A percentile compares a stretch with the other conserved stretches of the same genome.
Conservation (phyloP, 169 alveolate genomes). For the Eimeria zaria region DNA sequence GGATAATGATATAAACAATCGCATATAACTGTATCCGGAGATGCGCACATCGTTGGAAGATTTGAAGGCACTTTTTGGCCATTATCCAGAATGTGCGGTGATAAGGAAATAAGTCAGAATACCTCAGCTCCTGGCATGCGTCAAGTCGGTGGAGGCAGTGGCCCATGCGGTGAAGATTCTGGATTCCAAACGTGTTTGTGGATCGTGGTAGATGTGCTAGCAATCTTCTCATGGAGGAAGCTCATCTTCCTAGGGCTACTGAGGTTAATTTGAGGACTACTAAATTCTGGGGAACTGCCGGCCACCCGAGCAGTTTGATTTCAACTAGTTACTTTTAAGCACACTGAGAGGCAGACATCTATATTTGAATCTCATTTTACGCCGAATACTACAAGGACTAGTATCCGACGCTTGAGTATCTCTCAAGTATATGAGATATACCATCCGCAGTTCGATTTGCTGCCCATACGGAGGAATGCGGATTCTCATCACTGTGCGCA, state of each 20-base stretch:
- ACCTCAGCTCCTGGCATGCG: neutral
- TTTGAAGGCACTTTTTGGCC: neutral
- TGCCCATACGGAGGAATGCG: neutral
- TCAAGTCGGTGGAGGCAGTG: neutral
- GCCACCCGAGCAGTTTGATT: too few species aligned
- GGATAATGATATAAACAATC: neutral
- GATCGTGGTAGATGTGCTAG: too few species aligned
- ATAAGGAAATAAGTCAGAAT: neutral
- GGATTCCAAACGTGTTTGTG: neutral
- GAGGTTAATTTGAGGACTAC: too few species aligned
- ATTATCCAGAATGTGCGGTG: neutral
- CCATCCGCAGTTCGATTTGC: neutral
- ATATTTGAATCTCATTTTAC: neutral
- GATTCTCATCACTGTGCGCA: neutral
- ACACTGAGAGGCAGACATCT: neutral
- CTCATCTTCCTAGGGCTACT: too few species aligned
- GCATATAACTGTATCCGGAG: neutral
- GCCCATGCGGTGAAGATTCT: neutral
- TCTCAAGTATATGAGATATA: neutral
- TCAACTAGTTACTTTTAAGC: too few species aligned
- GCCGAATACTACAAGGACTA: neutral
- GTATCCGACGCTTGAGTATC: neutral
- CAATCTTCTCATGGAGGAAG: too few species aligned
- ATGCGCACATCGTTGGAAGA: neutral
- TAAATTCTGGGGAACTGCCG: too few species aligned